phyloP scores from a whole-genome alignment of 306 rosid species.

The Fragaria iinumae region DNA sequence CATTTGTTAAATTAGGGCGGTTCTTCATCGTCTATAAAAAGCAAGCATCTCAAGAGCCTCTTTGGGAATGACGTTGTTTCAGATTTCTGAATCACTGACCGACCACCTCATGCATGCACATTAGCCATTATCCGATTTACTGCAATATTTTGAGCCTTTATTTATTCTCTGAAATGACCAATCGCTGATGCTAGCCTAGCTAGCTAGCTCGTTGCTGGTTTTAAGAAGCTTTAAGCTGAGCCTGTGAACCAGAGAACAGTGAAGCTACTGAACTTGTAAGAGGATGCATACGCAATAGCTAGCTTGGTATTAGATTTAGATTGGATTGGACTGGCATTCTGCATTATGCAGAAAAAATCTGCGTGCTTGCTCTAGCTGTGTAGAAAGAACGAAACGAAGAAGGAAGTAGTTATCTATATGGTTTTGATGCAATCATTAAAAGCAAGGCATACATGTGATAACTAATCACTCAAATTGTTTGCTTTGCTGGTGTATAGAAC shows the following conservation, averaged over 20 bases:
- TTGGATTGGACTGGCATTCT: slow-evolving; percentile 3
- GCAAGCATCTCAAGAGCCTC: slow-evolving; percentile 12
- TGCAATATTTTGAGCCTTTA: background rate
- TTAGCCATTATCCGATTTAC: background rate
- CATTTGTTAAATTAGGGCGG: background rate
- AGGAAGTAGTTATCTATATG: background rate
- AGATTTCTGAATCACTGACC: slow-evolving; percentile 22
- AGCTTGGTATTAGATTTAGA: background rate
- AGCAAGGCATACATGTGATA: background rate
- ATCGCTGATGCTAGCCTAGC: slow-evolving; percentile 7
- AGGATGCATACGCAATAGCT: background rate
- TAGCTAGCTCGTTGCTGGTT: background rate
- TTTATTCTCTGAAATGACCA: slow-evolving; percentile 36
- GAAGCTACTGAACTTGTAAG: background rate
- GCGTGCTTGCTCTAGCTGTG: background rate
- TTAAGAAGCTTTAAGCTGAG: background rate
- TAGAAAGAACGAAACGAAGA: background rate
- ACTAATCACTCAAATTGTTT: background rate
- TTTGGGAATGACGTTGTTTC: slow-evolving; percentile 19
- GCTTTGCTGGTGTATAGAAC: background rate
- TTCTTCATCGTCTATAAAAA: slow-evolving; percentile 10
- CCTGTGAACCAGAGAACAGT: background rate
- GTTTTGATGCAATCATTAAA: slow-evolving; percentile 7
- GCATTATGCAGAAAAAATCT: background rate
- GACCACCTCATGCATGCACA: background rate